A percentile compares a stretch with the other conserved stretches of the same genome.
These are phyloP conservation scores for Silene noctiflora DNA, from an alignment of 179 eudicot species.

Conservation along the genomic window DNA sequence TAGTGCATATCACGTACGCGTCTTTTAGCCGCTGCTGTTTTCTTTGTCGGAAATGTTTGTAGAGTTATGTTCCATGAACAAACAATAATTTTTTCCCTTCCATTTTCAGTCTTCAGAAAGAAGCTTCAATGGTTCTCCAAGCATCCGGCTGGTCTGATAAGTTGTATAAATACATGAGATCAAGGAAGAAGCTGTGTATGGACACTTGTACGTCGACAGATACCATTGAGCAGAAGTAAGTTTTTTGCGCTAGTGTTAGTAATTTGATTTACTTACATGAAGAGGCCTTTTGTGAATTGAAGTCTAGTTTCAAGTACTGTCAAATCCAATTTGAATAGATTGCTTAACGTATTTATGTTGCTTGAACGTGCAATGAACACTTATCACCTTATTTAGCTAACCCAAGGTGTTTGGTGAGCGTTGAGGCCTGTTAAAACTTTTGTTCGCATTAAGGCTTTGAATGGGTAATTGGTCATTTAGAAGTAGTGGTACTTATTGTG, in stretches of 20 bases:
- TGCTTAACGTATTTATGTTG: not conserved
- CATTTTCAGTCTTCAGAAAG: conserved; percentile 57
- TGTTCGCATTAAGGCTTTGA: not conserved
- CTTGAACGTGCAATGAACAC: not conserved
- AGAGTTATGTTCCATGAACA: not conserved
- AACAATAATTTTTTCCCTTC: not conserved
- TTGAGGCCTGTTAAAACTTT: not conserved
- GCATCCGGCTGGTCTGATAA: conserved; percentile 74
- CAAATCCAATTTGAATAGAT: not conserved
- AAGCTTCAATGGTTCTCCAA: conserved; percentile 51
- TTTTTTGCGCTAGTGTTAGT: not conserved
- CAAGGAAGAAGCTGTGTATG: conserved; percentile 49
- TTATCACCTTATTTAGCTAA: not conserved
- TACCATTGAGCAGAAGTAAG: conserved; percentile 57
- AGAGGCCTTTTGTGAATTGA: conserved; percentile 2
- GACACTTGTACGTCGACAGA: conserved; percentile 35
- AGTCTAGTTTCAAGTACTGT: not conserved
- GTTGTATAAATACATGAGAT: conserved; percentile 56
- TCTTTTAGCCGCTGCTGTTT: not conserved
- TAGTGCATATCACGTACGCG: not conserved
- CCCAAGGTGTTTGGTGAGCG: not conserved
- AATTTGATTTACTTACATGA: not conserved
- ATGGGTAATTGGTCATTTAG: not conserved
- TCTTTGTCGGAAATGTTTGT: not conserved
- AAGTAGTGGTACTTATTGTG: not conserved